Conservation (phyloP, 163 green algal species). For the Scenedesmus sp. region DNA sequence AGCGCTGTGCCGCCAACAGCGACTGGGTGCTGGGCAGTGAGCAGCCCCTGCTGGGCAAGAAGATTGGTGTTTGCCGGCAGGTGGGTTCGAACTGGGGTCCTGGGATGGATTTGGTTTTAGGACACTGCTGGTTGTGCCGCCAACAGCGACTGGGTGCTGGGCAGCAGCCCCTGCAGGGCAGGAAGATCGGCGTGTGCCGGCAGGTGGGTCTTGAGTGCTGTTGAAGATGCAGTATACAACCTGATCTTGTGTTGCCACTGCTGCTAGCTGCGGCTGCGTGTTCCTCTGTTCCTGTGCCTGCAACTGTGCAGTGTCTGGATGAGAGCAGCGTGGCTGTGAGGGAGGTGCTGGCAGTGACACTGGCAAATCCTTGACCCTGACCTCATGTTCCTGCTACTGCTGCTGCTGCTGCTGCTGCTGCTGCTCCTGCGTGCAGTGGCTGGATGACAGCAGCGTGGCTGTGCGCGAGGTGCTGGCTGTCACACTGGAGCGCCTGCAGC, state of each 20-base stretch:
- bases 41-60: conserved; percentile 21
- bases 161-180: conserved; percentile 17
- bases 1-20: neutral
- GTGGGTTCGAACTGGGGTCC: neutral
- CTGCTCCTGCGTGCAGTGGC: conserved; percentile 58
- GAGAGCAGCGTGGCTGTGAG: neutral
- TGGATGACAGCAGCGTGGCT: conserved; percentile 60
- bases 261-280: neutral
- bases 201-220: neutral
- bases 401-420: neutral
- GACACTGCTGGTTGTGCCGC: neutral
- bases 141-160: neutral
- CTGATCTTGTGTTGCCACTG: too few species aligned
- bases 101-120: too few species aligned
- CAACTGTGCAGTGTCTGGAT: neutral
- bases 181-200: conserved; percentile 13
- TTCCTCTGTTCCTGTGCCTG: conserved; percentile 3
- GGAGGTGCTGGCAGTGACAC: too few species aligned
- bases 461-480: conserved; percentile 62
- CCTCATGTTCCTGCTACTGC: neutral
- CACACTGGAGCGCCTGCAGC: conserved; percentile 57
- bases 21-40: neutral
- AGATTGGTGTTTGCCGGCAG: conserved; percentile 4
- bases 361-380: too few species aligned
- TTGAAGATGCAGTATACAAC: too few species aligned